These are phyloP conservation scores for Eremothecium sinecaudum DNA, from an alignment of 1,139 yeast species.

Conservation along the genomic window DNA sequence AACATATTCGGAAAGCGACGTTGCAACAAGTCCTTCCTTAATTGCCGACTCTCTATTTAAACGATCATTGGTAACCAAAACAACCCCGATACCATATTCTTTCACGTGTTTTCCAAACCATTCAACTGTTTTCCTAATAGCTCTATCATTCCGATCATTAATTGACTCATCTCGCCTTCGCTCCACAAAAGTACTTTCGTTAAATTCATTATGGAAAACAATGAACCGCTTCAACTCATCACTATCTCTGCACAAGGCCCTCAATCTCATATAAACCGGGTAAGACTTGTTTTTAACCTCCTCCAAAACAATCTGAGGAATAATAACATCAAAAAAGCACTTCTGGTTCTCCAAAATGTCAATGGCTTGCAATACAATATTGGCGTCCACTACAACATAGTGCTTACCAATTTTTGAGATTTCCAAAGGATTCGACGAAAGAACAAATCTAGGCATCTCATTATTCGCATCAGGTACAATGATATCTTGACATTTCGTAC, in stretches of 20 bases:
- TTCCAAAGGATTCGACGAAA: slow-evolving; percentile 30
- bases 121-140: slow-evolving; percentile 63
- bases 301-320: slow-evolving; percentile 90
- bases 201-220: slow-evolving; percentile 90
- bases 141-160: slow-evolving; percentile 87
- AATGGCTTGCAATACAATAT: slow-evolving; percentile 78
- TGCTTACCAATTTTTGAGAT: slow-evolving; percentile 46
- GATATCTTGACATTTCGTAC: slow-evolving; percentile 44
- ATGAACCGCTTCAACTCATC: slow-evolving; percentile 74
- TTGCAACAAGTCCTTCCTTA: slow-evolving; percentile 45
- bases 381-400: slow-evolving; percentile 79
- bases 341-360: slow-evolving; percentile 73
- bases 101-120: slow-evolving; percentile 68
- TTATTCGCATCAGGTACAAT: slow-evolving; percentile 36
- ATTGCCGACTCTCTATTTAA: slow-evolving; percentile 54
- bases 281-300: slow-evolving; percentile 83
- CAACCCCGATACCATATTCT: slow-evolving; percentile 39
- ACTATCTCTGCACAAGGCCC: slow-evolving; percentile 49
- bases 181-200: slow-evolving; percentile 55
- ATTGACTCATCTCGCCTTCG: slow-evolving; percentile 62
- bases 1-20: slow-evolving; percentile 56
- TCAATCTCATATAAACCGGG: slow-evolving; percentile 78
- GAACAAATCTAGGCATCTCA: slow-evolving; percentile 37
- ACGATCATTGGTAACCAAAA: slow-evolving; percentile 71
- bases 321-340: slow-evolving; percentile 77